Conservation (phyloP, 2,329 filamentous ascomycete genomes). For the Uncinocarpus reesii region DNA sequence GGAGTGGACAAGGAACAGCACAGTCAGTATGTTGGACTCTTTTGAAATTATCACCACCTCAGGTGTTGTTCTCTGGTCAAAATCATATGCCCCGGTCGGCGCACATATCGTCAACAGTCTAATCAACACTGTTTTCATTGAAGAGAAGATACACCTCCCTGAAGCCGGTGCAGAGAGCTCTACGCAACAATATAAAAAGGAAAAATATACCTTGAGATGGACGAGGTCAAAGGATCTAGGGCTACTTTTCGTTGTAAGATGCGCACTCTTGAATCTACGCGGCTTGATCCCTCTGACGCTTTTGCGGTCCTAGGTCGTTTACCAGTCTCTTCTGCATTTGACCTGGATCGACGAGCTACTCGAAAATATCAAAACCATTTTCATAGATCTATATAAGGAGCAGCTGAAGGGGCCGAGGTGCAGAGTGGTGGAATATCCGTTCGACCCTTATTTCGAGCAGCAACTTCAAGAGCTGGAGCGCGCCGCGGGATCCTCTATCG, state of each 20-base stretch:
- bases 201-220: conserved; percentile 93
- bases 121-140: conserved; percentile 94
- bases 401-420: conserved; percentile 73
- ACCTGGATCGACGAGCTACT: conserved; percentile 96
- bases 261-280: background rate
- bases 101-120: conserved; percentile 82
- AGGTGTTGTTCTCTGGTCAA: conserved; percentile 93
- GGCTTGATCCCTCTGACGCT: background rate
- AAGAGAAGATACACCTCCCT: conserved; percentile 62
- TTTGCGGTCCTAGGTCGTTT: conserved; percentile 61
- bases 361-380: conserved; percentile 87
- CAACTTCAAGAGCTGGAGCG: conserved; percentile 65
- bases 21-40: conserved; percentile 67
- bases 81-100: conserved; percentile 68
- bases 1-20: background rate
- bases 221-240: conserved; percentile 84
- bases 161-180: conserved; percentile 48
- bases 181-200: conserved; percentile 68
- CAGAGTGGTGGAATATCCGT: conserved; percentile 69
- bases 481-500: conserved; percentile 29
- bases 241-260: conserved; percentile 79
- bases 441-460: conserved; percentile 90
- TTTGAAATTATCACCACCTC: conserved; percentile 96
- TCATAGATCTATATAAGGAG: conserved; percentile 79
- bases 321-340: conserved; percentile 86